Evolutionary conservation across 129 eudicot species (phyloP).

Genomic region (carrot (Daucus carota)): DNA sequence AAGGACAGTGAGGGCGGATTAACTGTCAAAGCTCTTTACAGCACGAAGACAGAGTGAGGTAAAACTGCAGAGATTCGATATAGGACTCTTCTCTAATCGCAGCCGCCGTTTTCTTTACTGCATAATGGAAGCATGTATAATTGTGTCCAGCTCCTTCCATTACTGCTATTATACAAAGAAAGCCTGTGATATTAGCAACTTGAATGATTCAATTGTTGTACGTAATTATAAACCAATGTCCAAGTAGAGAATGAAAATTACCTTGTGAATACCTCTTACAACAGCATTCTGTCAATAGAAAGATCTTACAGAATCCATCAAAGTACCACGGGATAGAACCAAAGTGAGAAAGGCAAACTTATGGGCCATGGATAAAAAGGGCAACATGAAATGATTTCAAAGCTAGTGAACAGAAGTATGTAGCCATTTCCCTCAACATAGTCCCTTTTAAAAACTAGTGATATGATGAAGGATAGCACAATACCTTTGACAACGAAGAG

Average conservation of each 20-base stretch:
- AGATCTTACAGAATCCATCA: not conserved
- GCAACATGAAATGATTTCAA: constrained; percentile 6
- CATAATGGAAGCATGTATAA: not conserved
- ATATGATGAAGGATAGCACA: constrained; percentile 27
- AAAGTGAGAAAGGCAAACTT: not conserved
- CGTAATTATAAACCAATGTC: not conserved
- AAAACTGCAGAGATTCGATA: constrained; percentile 2
- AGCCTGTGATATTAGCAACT: not conserved
- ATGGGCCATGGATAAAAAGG: constrained; percentile 4
- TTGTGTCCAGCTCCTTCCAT: constrained; percentile 7
- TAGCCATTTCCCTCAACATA: constrained; percentile 26
- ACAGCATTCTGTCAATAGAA: constrained; percentile 16
- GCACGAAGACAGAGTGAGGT: not conserved
- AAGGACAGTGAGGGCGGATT: no score
- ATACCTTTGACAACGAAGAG: not conserved
- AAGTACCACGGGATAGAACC: not conserved
- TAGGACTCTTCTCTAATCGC: constrained; percentile 4
- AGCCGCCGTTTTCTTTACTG: constrained; percentile 14
- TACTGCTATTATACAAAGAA: constrained; percentile 5
- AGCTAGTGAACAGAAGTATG: constrained; percentile 5
- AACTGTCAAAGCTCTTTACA: no score
- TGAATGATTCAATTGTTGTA: not conserved
- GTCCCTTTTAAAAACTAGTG: constrained; percentile 33
- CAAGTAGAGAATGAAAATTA: constrained; percentile 11
- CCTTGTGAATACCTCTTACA: constrained; percentile 48